Conservation (phyloP, 2,329 filamentous ascomycete genomes). For the Hypoxylon sp. region DNA sequence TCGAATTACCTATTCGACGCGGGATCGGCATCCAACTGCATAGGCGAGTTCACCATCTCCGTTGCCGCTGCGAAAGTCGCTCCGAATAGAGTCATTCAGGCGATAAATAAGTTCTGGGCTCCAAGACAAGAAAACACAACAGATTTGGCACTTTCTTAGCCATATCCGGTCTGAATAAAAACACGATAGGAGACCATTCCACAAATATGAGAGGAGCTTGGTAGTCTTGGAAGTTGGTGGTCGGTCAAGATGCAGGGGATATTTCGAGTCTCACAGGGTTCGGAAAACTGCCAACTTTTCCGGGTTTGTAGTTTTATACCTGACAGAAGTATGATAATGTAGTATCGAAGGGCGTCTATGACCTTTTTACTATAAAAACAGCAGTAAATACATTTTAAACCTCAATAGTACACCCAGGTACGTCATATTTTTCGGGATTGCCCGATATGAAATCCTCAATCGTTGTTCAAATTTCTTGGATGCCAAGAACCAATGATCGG, state of each 20-base stretch:
- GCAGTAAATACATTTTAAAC: neutral
- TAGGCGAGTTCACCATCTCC: slow-evolving; percentile 39
- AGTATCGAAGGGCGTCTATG: neutral
- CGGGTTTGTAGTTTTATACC: slow-evolving; percentile 4
- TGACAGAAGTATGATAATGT: slow-evolving; percentile 1
- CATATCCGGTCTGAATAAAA: neutral
- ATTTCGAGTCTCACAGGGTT: slow-evolving; percentile 8
- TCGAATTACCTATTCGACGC: slow-evolving; percentile 35
- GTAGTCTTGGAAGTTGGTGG: slow-evolving; percentile 3
- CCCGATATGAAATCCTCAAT: slow-evolving; percentile 4
- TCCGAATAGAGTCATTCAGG: slow-evolving; percentile 34
- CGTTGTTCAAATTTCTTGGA: slow-evolving; percentile 5
- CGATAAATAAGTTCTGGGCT: slow-evolving; percentile 10
- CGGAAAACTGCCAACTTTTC: slow-evolving; percentile 12
- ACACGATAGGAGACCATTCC: slow-evolving; percentile 41
- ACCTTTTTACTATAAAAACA: neutral
- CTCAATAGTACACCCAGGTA: neutral
- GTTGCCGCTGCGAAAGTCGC: slow-evolving; percentile 47
- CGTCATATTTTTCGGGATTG: neutral
- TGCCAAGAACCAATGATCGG: slow-evolving; percentile 14
- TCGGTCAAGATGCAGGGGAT: slow-evolving; percentile 12
- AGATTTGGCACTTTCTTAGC: slow-evolving; percentile 11
- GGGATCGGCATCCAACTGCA: slow-evolving; percentile 44
- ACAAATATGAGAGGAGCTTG: slow-evolving; percentile 42
- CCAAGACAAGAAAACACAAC: neutral